phyloP scores from a whole-genome alignment of 78 protist genomes.

The Salpingoeca rosetta region DNA sequence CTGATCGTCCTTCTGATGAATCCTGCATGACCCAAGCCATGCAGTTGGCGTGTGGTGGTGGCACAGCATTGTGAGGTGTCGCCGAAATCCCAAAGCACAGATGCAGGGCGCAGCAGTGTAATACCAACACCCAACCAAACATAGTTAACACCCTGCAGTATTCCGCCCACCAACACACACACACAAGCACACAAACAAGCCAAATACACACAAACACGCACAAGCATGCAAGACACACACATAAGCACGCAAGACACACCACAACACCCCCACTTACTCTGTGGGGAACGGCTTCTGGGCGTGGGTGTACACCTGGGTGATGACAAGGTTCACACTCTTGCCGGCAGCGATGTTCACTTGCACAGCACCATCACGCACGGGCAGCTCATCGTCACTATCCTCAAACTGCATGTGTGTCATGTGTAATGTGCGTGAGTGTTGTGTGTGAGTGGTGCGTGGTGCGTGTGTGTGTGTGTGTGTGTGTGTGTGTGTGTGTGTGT shows the following conservation, averaged over 20 bases:
- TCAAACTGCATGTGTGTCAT: too few relatives aligned
- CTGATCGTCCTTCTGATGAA: too few relatives aligned
- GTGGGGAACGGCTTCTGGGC: slow-evolving; percentile 1
- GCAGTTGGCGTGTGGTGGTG: too few relatives aligned
- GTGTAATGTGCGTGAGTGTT: background rate
- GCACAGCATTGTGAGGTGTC: too few relatives aligned
- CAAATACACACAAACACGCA: background rate
- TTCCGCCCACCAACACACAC: background rate
- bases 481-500: too few relatives aligned
- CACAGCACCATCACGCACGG: background rate
- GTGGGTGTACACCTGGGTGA: background rate
- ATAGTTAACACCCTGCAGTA: background rate
- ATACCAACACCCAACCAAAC: background rate
- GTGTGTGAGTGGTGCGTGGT: too few relatives aligned
- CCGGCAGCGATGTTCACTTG: background rate
- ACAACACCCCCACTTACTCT: background rate
- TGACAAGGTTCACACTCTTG: background rate
- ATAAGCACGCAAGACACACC: too few relatives aligned
- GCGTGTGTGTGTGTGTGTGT: too few relatives aligned
- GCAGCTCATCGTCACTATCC: background rate
- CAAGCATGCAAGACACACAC: too few relatives aligned
- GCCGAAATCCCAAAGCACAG: background rate
- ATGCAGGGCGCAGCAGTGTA: background rate
- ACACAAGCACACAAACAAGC: background rate
- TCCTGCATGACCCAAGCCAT: too few relatives aligned